phyloP scores from a whole-genome alignment of 139 green algal species.

The Micromonas pusilla region DNA sequence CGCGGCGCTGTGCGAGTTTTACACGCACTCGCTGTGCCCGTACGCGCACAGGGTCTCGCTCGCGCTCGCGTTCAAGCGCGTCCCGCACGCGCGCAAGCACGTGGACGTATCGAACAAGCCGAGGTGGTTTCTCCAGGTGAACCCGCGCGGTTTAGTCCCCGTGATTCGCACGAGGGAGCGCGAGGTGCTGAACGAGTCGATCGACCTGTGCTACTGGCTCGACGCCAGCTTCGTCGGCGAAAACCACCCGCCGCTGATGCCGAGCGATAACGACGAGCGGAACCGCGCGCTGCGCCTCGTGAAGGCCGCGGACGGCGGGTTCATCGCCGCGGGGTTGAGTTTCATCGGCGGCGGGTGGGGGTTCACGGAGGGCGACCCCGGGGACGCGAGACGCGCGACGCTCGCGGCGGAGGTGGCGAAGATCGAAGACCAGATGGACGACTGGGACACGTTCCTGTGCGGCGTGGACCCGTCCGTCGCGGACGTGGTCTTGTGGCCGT shows the following conservation, averaged over 20 bases:
- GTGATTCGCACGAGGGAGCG: not conserved
- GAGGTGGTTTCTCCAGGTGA: not conserved
- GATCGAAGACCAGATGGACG: not conserved
- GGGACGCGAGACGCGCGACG: not conserved
- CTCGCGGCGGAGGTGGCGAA: not conserved
- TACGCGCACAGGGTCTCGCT: slow-evolving; percentile 25
- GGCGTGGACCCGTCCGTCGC: not conserved
- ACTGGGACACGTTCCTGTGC: not conserved
- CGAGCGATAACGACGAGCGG: not conserved
- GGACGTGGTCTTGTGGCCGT: slow-evolving; percentile 10
- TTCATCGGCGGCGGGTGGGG: slow-evolving; percentile 13
- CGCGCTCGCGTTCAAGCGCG: not conserved
- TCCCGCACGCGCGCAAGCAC: not conserved
- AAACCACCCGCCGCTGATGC: not conserved
- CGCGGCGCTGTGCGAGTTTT: too few relatives aligned
- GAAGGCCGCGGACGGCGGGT: not conserved
- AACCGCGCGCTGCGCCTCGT: not conserved
- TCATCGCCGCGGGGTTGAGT: not conserved
- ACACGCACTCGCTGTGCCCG: slow-evolving; percentile 32
- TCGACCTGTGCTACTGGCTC: not conserved
- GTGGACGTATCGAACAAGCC: slow-evolving; percentile 2
- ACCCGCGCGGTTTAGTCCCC: not conserved
- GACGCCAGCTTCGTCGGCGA: not conserved
- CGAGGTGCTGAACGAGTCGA: not conserved
- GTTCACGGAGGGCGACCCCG: not conserved